phyloP scores from a whole-genome alignment of 495 filamentous ascomycete species.

The Barbatosphaeria neglecta region DNA sequence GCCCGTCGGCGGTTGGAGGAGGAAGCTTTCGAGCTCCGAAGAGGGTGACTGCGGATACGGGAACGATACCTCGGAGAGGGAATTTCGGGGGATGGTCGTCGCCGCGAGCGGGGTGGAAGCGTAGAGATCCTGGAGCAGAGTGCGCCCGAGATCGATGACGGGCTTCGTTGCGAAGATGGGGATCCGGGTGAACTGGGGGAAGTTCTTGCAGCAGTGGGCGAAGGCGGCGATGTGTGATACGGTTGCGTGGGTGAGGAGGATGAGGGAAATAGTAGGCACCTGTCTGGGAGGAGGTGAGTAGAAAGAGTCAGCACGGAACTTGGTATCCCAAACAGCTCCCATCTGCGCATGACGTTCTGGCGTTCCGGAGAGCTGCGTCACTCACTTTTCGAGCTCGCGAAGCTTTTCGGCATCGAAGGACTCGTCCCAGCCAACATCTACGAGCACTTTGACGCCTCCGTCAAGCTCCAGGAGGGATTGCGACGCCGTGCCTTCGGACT shows the following conservation, averaged over 20 bases:
- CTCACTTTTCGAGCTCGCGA: constrained; percentile 79
- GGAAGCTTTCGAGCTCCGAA: constrained; percentile 38
- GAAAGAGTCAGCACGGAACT: constrained; percentile 4
- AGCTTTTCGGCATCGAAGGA: constrained; percentile 71
- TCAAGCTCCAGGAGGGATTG: constrained; percentile 94
- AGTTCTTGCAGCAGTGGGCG: constrained; percentile 93
- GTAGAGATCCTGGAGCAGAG: constrained; percentile 85
- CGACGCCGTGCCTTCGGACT: constrained; percentile 72
- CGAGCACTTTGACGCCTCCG: constrained; percentile 86
- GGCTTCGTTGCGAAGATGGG: constrained; percentile 94
- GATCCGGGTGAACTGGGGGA: constrained; percentile 82
- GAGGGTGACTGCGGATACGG: constrained; percentile 39
- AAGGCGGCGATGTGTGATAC: constrained; percentile 83
- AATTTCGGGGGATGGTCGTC: constrained; percentile 59
- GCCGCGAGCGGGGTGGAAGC: constrained; percentile 76
- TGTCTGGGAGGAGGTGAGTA: constrained; percentile 41
- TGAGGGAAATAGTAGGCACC: constrained; percentile 78
- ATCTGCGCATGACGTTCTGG: too few relatives aligned
- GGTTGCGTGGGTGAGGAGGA: constrained; percentile 91
- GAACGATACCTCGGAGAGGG: constrained; percentile 56
- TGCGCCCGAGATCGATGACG: constrained; percentile 84
- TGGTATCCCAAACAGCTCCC: too few relatives aligned
- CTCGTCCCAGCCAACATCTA: constrained; percentile 95
- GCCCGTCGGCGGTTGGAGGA: constrained; percentile 66
- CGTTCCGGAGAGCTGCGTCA: constrained; percentile 1